phyloP scores from a whole-genome alignment of 2,329 filamentous ascomycete genomes.

The Cladosporium sp. region DNA sequence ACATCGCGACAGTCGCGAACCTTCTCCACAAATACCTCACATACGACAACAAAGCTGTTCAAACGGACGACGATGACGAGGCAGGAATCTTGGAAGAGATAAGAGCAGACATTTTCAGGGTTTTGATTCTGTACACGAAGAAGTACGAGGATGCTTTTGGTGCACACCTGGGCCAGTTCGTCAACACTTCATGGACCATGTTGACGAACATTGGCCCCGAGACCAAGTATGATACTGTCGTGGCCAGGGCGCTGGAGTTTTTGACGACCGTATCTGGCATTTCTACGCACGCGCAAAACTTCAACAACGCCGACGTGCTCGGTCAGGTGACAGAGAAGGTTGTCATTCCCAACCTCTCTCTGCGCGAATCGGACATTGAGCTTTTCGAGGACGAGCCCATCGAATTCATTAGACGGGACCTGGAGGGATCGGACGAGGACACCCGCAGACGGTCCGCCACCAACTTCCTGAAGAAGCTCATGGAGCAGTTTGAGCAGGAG shows the following conservation, averaged over 20 bases:
- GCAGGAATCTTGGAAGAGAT: conserved; percentile 78
- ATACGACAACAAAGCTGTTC: conserved; percentile 78
- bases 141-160: conserved; percentile 96
- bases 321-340: conserved; percentile 93
- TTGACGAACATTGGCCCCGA: conserved; percentile 80
- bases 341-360: conserved; percentile 83
- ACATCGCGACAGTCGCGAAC: conserved; percentile 68
- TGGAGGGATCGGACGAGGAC: conserved; percentile 94
- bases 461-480: conserved; percentile 84
- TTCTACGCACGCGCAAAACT: conserved; percentile 71
- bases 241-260: conserved; percentile 92
- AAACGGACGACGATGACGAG: conserved; percentile 85
- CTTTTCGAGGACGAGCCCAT: conserved; percentile 98
- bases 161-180: conserved; percentile 72
- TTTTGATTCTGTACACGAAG: conserved; percentile 80
- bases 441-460: conserved; percentile 88
- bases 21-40: conserved; percentile 89
- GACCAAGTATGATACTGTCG: conserved; percentile 89
- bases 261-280: conserved; percentile 82
- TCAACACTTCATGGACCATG: conserved; percentile 84
- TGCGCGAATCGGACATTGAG: conserved; percentile 91
- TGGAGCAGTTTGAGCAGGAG: conserved; percentile 78
- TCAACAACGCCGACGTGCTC: conserved; percentile 76
- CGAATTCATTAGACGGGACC: conserved; percentile 90
- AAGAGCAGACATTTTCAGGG: conserved; percentile 91